These are phyloP conservation scores for Citrullus mucosospermus DNA, from an alignment of 306 rosid genomes.

Conservation along the genomic window DNA sequence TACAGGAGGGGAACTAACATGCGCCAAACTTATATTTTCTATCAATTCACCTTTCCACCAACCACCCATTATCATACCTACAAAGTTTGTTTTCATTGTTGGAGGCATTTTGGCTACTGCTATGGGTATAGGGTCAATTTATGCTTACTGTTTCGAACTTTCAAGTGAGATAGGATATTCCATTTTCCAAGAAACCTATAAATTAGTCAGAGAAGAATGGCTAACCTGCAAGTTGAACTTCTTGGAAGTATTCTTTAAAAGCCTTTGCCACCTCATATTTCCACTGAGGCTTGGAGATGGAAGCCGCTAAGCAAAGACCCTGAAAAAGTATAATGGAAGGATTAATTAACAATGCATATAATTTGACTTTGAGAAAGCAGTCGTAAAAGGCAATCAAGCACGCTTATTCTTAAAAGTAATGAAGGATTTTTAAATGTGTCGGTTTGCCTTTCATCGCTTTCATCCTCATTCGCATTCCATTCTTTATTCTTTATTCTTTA, in stretches of 20 bases:
- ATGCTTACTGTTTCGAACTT: background rate
- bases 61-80: background rate
- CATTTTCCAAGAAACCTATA: background rate
- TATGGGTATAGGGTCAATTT: background rate
- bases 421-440: background rate
- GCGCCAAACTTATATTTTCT: background rate
- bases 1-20: too few relatives aligned
- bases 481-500: background rate
- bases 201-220: background rate
- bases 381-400: background rate
- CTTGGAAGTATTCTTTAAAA: background rate
- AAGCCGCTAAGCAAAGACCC: background rate
- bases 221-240: background rate
- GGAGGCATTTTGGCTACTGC: background rate
- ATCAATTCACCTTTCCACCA: background rate
- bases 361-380: background rate
- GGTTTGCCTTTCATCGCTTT: background rate
- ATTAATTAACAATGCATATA: background rate
- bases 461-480: background rate
- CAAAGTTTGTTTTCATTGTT: background rate
- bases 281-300: background rate
- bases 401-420: background rate
- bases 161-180: background rate
- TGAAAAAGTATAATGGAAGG: background rate
- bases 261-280: background rate